Evolutionary conservation across 495 filamentous ascomycete species (phyloP).

Genomic region (Xylaria intraflava): DNA sequence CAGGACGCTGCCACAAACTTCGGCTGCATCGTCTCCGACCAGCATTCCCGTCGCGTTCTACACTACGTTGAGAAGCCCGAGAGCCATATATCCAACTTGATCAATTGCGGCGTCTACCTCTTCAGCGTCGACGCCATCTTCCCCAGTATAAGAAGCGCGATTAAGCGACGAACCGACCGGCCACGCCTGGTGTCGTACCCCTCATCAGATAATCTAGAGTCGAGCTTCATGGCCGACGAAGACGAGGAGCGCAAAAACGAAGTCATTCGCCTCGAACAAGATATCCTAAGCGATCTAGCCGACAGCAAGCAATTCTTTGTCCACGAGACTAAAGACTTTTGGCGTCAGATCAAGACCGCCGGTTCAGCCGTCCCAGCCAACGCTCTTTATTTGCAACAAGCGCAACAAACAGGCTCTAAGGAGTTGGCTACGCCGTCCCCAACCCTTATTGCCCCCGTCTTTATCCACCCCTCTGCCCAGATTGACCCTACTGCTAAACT

Average conservation of each 20-base stretch:
- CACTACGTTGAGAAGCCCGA: constrained; percentile 99
- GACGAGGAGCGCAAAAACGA: constrained; percentile 72
- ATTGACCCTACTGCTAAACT: constrained; percentile 96
- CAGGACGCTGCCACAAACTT: constrained; percentile 94
- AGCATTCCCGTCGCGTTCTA: constrained; percentile 89
- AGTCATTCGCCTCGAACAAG: constrained; percentile 92
- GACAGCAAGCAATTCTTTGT: constrained; percentile 99
- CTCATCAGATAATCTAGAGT: constrained; percentile 87
- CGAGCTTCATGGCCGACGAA: constrained; percentile 67
- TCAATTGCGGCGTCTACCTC: constrained; percentile 99
- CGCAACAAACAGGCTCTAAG: constrained; percentile 72
- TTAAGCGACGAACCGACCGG: constrained; percentile 90
- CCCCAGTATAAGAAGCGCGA: constrained; percentile 88
- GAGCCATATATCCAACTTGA: constrained; percentile 95
- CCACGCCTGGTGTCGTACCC: constrained; percentile 90
- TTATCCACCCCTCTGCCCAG: constrained; percentile 88
- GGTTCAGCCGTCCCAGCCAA: constrained; percentile 97
- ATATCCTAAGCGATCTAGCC: constrained; percentile 92
- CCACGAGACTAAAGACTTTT: constrained; percentile 98
- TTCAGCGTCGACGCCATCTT: constrained; percentile 95
- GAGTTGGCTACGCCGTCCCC: constrained; percentile 81
- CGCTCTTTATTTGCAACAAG: constrained; percentile 94
- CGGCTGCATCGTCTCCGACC: constrained; percentile 94
- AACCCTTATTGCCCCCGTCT: constrained; percentile 89
- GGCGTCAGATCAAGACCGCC: constrained; percentile 99